Base-by-base conservation (phyloP, 2,329 filamentous ascomycete species). In the Lachnellula arida region DNA sequence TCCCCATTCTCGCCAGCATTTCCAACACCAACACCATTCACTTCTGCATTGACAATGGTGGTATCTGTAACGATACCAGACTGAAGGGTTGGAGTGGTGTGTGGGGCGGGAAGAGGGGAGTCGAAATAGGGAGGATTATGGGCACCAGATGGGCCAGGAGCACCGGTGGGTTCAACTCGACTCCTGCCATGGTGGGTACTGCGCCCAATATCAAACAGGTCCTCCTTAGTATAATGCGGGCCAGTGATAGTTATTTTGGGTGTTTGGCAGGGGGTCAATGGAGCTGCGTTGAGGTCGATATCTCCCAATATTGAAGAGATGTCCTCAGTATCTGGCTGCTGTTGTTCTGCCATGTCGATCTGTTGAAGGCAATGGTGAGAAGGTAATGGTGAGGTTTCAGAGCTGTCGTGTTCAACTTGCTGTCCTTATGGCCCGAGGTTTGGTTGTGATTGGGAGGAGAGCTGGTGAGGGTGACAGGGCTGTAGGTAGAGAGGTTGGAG, bases 301-400 rank as follows among this genome's bases (percentile, higher is more conserved):
- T 64, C 56, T 47, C 61, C 64, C 46, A 68, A 56, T 12, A 61
- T 60, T 48, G 62, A 50, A 15, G 64, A 64, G 15, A 68, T 51
- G 34, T 57, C 58, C 22, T 59, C 56, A 15, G 57, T 32, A 43
- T 50, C 46, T 6, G 40, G 50, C 43, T 40, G 28, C 9, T 32
- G 28, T 4, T 11, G 28, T 32, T 32, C 28, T 3, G 9, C 28
- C 28, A 32, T 32, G 2, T 12, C 9, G 28, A 32, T 32, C 28
- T 32, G 28, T 11, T 32, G 2, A 11, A 11, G 28, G 28, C 4
- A 32, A 32, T 11, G 9, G 28, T 12, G 28, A 32, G 9, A n/a
- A n/a, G 28, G 28, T 12, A 32, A 32, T 11, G 9, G 28, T 12
- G 28, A 32, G 9, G 9, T 12, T 32, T 12, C 28, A 32, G 28